A percentile compares a stretch with the other conserved stretches of the same genome.
These are phyloP conservation scores for Penicillium silybi DNA, from an alignment of 495 filamentous ascomycete species.

Conservation along the genomic window DNA sequence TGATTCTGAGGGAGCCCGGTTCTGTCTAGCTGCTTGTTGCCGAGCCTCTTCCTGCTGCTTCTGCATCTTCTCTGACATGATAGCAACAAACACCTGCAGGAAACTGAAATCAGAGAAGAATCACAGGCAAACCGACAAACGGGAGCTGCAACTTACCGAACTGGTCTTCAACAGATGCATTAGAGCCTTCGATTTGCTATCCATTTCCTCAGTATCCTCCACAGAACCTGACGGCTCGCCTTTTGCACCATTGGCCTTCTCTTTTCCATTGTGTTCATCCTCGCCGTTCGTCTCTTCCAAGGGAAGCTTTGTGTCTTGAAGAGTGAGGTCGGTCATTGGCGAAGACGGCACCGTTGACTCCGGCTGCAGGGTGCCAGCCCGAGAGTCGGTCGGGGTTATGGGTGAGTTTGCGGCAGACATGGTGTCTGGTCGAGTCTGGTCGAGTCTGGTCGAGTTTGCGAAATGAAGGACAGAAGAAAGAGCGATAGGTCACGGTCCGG, in stretches of 20 bases:
- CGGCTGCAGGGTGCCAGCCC: constrained; percentile 25
- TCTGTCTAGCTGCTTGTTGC: constrained; percentile 41
- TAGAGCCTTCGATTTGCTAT: constrained; percentile 38
- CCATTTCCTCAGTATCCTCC: constrained; percentile 38
- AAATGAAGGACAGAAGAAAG: background rate
- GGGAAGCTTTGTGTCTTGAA: constrained; percentile 17
- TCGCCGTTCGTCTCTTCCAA: constrained; percentile 7
- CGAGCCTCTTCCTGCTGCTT: constrained; percentile 56
- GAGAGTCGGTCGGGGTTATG: constrained; percentile 30
- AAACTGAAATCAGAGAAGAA: background rate
- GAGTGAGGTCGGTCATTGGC: constrained; percentile 25
- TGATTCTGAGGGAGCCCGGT: constrained; percentile 16
- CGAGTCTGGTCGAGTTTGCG: background rate
- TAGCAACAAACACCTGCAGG: constrained; percentile 42
- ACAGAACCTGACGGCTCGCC: background rate
- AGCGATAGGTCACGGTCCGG: constrained; percentile 6
- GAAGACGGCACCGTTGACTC: constrained; percentile 46
- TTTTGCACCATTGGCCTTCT: constrained; percentile 6
- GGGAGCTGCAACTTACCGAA: constrained; percentile 38
- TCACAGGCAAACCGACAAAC: background rate
- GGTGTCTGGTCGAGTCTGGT: background rate
- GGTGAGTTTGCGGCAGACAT: constrained; percentile 39
- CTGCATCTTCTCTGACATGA: constrained; percentile 62
- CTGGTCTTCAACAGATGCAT: constrained; percentile 47
- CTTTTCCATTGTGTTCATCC: background rate